Evolutionary conservation across 108 stramenopile genomes (phyloP).

Genomic region (Nitzschia putrida): DNA sequence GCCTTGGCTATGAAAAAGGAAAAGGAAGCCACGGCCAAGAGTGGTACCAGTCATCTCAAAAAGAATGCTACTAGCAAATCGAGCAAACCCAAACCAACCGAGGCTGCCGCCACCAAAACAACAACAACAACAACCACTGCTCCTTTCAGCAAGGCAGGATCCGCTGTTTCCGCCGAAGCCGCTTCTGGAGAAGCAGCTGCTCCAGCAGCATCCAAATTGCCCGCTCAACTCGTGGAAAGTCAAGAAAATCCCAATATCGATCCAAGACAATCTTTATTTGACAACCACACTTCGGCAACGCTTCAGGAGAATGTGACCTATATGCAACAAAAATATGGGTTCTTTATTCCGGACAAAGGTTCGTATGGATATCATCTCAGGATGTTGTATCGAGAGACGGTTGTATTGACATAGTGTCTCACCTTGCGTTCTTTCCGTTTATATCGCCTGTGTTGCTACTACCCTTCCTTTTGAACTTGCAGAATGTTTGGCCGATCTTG

Average conservation of each 20-base stretch:
- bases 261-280: conserved; percentile 85
- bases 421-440: background rate
- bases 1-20: conserved; percentile 73
- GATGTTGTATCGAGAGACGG: no score
- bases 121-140: conserved; percentile 7
- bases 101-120: conserved; percentile 1
- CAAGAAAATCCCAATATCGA: conserved; percentile 81
- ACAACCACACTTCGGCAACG: conserved; percentile 56
- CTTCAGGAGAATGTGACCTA: conserved; percentile 67
- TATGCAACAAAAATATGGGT: conserved; percentile 79
- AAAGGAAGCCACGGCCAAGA: conserved; percentile 42
- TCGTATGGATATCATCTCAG: background rate
- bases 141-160: no score
- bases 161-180: no score
- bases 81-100: conserved; percentile 4
- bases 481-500: conserved; percentile 82
- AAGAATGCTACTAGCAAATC: conserved; percentile 24
- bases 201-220: conserved; percentile 11
- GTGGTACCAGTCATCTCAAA: conserved; percentile 71
- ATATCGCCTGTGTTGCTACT: background rate
- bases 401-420: no score
- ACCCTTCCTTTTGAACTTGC: background rate
- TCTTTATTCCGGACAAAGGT: conserved; percentile 88
- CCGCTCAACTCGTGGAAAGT: conserved; percentile 32
- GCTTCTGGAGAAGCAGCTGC: background rate